Evolutionary conservation across 257 asterid genomes (phyloP), one percentile per base, ranked within the genome.

Genomic region (Henckelia pumila): DNA sequence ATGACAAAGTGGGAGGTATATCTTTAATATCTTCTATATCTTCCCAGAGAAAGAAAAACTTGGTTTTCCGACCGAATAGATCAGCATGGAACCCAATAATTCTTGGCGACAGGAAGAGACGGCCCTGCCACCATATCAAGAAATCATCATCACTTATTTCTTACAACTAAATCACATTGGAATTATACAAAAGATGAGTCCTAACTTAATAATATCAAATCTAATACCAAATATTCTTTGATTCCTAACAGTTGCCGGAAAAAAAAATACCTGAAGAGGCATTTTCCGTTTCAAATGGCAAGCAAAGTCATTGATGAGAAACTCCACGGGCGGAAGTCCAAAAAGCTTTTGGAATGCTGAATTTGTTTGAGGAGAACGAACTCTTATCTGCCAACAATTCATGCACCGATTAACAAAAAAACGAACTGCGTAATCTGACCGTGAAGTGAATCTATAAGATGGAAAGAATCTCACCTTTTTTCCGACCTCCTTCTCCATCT

Each of bases 401-500:
- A 70, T 29, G 71, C 58, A 67, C 52, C 68, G 40, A 64, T 73
- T 33, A 61, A 64, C 69, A 61, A 65, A 71, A 61, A 56, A 21
- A 57, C 60, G 21, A 69, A 71, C 49, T 40, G 22, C 32, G 75
- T 44, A 64, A 56, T 19, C 21, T 59, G 3, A 6, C 3, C 25
- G 32, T 29, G 63, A 70, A 67, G 78, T 40, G 40, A 65, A 40
- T 52, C 21, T 3, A 7, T 56, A 67, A 30, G 75, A 28, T 61
- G 74, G 71, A 66, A 26, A 26, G 10, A 55, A 63, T 63, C 59
- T 77, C 76, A 94, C 99, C 97, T 94, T 94, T 81, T 94, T 91
- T 53, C 98, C 98, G 52, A 94, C 96, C 74, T 94, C 99, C 85
- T 94, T 91, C 86, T 91, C 98, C 99, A 94, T 89, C 86, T 84